Conservation (phyloP, 164 flowering plant genomes). For the Aristolochia fimbriata region DNA sequence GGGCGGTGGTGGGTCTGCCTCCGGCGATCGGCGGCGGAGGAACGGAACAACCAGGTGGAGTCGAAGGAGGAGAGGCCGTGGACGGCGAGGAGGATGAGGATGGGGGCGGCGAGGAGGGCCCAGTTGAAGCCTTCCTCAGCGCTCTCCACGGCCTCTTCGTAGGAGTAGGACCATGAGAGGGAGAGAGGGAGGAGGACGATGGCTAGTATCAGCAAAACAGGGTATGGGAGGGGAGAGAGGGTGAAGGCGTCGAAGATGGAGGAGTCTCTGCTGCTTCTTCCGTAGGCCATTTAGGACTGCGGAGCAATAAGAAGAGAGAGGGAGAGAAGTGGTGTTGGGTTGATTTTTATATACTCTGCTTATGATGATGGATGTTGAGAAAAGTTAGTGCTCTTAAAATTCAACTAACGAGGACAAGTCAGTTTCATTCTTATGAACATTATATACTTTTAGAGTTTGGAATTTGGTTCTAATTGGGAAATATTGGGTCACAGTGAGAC, state of each 20-base stretch:
- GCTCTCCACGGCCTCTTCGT: slow-evolving; percentile 32
- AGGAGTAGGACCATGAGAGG: slow-evolving; percentile 42
- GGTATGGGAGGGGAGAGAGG: slow-evolving; percentile 65
- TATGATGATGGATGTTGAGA: too few relatives aligned
- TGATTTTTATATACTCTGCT: too few relatives aligned
- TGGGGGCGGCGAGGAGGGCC: slow-evolving; percentile 45
- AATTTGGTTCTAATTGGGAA: too few relatives aligned
- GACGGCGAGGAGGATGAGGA: slow-evolving; percentile 36
- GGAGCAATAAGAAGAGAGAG: too few relatives aligned
- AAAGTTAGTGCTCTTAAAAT: too few relatives aligned
- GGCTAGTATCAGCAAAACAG: slow-evolving; percentile 54
- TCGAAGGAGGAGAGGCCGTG: slow-evolving; percentile 49
- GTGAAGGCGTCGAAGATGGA: slow-evolving; percentile 43
- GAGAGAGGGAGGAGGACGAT: slow-evolving; percentile 45
- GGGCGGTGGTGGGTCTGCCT: slow-evolving; percentile 18
- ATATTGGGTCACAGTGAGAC: too few relatives aligned
- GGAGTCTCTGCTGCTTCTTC: slow-evolving; percentile 24
- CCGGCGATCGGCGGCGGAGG: slow-evolving; percentile 28
- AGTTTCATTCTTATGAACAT: too few relatives aligned
- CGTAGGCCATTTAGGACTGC: slow-evolving; percentile 22
- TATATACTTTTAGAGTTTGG: too few relatives aligned
- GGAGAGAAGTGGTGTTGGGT: too few relatives aligned
- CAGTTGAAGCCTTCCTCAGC: slow-evolving; percentile 40
- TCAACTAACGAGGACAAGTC: too few relatives aligned
- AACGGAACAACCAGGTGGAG: slow-evolving; percentile 24